Base-by-base conservation (phyloP, 306 rosid species). In the Nissolia schottii region DNA sequence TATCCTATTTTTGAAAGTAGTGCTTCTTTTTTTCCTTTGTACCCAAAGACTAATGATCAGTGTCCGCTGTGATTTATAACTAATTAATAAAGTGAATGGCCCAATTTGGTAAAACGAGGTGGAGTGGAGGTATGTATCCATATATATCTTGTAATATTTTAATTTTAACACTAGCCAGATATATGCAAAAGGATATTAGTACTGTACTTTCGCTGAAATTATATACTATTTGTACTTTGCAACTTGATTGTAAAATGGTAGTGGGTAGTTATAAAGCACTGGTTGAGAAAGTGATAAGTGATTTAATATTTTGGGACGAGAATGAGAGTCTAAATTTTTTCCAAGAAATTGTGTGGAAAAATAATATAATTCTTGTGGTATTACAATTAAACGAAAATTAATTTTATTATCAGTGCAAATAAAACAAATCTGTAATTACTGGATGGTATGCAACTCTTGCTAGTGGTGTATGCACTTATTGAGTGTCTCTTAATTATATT, bases 1-100 rank as follows among this genome's bases (percentile, higher is more conserved):
- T 16, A 51, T 73, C 76, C 61, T 40, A 85, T 74, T 43, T 64
- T 81, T 55, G 63, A 73, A 51, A 71, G 35, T 13, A 75, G 71
- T 76, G 84, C 78, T 70, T 18, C 75, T 59, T 76, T 57, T 13
- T 28, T 73, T 19, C 51, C 63, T 66, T 68, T 64, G 38, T 76
- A 20, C n/a, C 75, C 67, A 77, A 48, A 32, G 73, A 35, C 80
- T 73, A 60, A 54, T 71, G 14, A 63, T 77, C 18, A 5, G 41
- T 59, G 66, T 76, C 41, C 62, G 59, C 16, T 78, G 48, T 48
- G 77, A 46, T 38, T 62, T 54, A 8, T 12, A 37, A n/a, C n/a
- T n/a, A n/a, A n/a, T n/a, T 64, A 58, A 61, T 16, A 54, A 61
- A 62, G 23, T 32, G 60, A 64, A 24, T 59, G 4, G 35, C 78